Evolutionary conservation across 805 yeast species (phyloP).

Genomic region (Candida ponderosae): DNA sequence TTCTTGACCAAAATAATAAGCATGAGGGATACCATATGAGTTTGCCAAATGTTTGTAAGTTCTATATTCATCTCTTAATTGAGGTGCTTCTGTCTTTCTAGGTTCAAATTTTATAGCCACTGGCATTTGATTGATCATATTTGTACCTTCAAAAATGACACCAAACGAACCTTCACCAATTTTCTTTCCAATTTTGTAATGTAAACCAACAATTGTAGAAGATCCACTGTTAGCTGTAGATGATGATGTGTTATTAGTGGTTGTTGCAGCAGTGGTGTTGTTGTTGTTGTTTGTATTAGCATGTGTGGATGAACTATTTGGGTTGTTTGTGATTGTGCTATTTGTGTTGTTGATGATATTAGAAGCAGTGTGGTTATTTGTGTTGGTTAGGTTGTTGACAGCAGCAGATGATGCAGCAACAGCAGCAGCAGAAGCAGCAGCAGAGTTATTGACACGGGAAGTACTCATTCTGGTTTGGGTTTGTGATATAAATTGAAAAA

Average conservation of each 20-base stretch:
- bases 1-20: slow-evolving; percentile 80
- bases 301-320: too few species aligned
- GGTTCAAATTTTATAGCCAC: slow-evolving; percentile 83
- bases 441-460: background rate
- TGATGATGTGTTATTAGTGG: background rate
- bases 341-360: slow-evolving; percentile 1
- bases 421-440: slow-evolving; percentile 17
- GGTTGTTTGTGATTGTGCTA: slow-evolving; percentile 2
- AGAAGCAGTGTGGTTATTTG: slow-evolving; percentile 5
- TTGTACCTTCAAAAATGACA: slow-evolving; percentile 74
- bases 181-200: slow-evolving; percentile 74
- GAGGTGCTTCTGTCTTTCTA: slow-evolving; percentile 77
- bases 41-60: slow-evolving; percentile 68
- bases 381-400: slow-evolving; percentile 18
- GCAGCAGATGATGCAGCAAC: slow-evolving; percentile 22
- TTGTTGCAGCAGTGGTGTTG: background rate
- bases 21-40: slow-evolving; percentile 71
- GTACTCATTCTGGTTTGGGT: background rate
- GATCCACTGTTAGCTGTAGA: background rate
- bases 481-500: too few species aligned
- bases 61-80: slow-evolving; percentile 71
- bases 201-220: slow-evolving; percentile 43
- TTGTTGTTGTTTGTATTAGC: background rate
- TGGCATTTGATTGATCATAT: slow-evolving; percentile 49
- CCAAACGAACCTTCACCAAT: slow-evolving; percentile 89